Evolutionary conservation across 495 filamentous ascomycete species (phyloP), one percentile per base, ranked within the genome.

Genomic region (Bacidia rubella): DNA sequence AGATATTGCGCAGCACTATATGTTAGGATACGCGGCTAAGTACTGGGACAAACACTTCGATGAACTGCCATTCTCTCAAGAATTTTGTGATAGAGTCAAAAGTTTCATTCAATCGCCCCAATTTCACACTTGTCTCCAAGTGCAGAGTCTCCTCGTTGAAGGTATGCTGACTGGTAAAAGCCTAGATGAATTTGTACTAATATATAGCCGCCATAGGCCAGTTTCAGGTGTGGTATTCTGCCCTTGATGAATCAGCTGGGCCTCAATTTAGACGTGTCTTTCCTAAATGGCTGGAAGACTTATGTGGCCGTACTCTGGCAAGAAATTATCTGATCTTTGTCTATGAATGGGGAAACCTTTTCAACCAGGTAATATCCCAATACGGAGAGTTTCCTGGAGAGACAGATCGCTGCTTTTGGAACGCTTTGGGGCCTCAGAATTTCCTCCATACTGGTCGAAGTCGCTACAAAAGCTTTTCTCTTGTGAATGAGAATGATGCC

Each of bases 11-110:
- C 27, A 55, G 23, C 53, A 58, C 15, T 52, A 55, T 41, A 41
- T 58, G 5, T 27, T 58, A 26, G 25, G n/a, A 12, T 58, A 58
- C 27, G 53, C 56, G 17, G 56, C 56, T 41, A 58, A 58, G 42
- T 58, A 55, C 35, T 58, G 56, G 56, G 56, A 58, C 45, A 58
- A 55, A 45, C 53, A 58, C 38, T 46, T 58, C 12, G 56, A 58
- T 26, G 53, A 48, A 11, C 23, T 55, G 11, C 20, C 40, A 23
- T 53, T 20, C 27, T 47, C 52, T 41, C 38, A 44, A 41, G 41
- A 50, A 20, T 24, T 54, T 11, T 55, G 11, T 50, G 38, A 55
- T 19, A 54, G 45, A 46, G 56, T 58, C 3, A 38, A 58, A 22
- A 19, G 38, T 2, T 58, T 55, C 20, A 19, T 58, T 7, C 25